phyloP scores from a whole-genome alignment of 495 filamentous ascomycete genomes.

The Evansstolkia leycettana region DNA sequence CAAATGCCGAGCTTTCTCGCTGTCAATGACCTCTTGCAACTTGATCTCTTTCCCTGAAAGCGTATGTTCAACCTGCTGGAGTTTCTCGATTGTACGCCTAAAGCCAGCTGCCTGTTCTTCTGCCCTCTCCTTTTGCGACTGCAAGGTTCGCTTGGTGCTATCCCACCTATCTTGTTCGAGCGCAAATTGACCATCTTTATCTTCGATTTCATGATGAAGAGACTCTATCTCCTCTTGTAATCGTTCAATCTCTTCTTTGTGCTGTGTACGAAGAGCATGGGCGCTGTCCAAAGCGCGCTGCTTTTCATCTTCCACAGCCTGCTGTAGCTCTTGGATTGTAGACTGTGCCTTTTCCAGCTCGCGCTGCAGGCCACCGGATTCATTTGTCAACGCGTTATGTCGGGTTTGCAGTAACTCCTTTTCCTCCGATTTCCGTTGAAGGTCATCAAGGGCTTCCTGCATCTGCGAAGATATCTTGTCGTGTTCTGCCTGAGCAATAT shows the following conservation, averaged over 20 bases:
- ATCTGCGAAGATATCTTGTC: constrained; percentile 34
- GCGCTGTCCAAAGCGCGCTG: constrained; percentile 45
- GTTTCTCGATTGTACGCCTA: constrained; percentile 56
- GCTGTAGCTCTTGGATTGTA: constrained; percentile 44
- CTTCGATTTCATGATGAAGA: constrained; percentile 58
- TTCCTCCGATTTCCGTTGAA: constrained; percentile 47
- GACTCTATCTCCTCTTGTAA: constrained; percentile 56
- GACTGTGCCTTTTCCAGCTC: constrained; percentile 46
- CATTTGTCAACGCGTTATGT: constrained; percentile 54
- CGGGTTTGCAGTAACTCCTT: constrained; percentile 59
- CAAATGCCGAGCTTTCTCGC: constrained; percentile 44
- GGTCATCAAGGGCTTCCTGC: constrained; percentile 39
- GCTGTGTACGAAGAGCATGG: constrained; percentile 43
- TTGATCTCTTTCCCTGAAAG: constrained; percentile 52
- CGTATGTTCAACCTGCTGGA: constrained; percentile 55
- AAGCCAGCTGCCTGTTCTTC: constrained; percentile 59
- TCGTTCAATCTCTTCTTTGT: constrained; percentile 48
- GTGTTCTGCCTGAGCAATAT: constrained; percentile 21
- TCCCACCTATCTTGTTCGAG: constrained; percentile 64
- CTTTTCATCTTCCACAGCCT: constrained; percentile 45
- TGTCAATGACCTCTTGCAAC: constrained; percentile 49
- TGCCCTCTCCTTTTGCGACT: constrained; percentile 52
- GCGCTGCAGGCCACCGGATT: constrained; percentile 53
- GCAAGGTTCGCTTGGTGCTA: constrained; percentile 47
- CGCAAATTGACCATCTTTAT: constrained; percentile 58